Evolutionary conservation across 83 land plant genomes (phyloP), one percentile per base, ranked within the genome.

Genomic region (Thuja plicata): DNA sequence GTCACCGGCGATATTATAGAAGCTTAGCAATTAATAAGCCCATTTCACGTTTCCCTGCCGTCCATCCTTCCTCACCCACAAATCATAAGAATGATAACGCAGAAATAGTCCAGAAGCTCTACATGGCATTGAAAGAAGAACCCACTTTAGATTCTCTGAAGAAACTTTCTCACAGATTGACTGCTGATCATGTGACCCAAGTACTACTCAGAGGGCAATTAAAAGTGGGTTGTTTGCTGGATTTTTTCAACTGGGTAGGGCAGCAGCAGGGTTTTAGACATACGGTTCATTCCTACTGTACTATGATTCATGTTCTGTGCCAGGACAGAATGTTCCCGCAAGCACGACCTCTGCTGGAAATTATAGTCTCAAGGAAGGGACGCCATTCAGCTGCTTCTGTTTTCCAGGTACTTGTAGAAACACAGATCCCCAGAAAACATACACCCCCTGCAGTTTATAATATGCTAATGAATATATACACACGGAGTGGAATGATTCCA

Each of bases 221-320:
- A 32, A 57, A 57, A 30, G 74, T 73, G 9, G 87, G 32, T 57
- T 37, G 43, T 27, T 86, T 62, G 73, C 30, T 86, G 46, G 74
- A 86, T 34, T 86, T 86, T 35, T 86, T 86, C 74, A 57, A 5
- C 9, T 86, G 87, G 74, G 45, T 8, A 27, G 87, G 73, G 21
- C 87, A 86, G 46, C 87, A 86, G 60, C 62, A 86, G 73, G 70
- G 87, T 37, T 86, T 86, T 37, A 86, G 87, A 40, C 87, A 86
- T 21, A 86, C 87, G 21, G 46, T 86, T 16, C 87, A 21, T 1
- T 86, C 87, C 13, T 86, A 86, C 40, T 57, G 73, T 40, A 86
- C 87, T 11, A 86, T 86, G 87, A 86, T 86, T 86, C 87, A 86
- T 55, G 35, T 86, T 86, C 74, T 86, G 62, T 86, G 87, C 87